Evolutionary conservation across 768 basidiomycete genomes (phyloP), one percentile per base, ranked within the genome.

Genomic region (Mycena capillaripes): DNA sequence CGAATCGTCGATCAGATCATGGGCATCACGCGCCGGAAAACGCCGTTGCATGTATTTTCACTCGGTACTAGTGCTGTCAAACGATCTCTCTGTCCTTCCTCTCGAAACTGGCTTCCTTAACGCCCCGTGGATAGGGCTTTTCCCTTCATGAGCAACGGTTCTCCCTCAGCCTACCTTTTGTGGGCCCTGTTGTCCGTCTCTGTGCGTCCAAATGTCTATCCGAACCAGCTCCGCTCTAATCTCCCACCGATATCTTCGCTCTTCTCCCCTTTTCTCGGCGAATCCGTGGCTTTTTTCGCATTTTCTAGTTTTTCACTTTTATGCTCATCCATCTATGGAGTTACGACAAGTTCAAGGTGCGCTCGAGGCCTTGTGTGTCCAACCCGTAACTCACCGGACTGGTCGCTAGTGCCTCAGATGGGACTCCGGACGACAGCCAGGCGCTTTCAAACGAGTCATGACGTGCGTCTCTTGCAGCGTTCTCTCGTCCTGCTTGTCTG

Each of bases 371-470:
- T 36, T 29, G 8, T 8, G 17, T 4, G 32, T 30, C 42, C 23
- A 27, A 8, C 25, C 10, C 19, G 27, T 21, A 53, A 19, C 55
- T 58, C 21, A 68, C 53, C 42, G 40, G 25, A 38, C 27, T 14
- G 25, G 25, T 25, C 34, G 17, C 30, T 42, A 75, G 72, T 95
- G 94, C 81, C 81, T 95, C 55, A 87, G 84, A 80, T 95, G 93
- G 93, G 86, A 90, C 78, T 86, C 90, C 17, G 93, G 93, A 38
- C 87, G 93, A 62, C 93, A 93, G 79, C 93, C 92, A 67, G 95
- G 95, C 66, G 90, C 94, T 16, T 96, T 96, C 88, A 95, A 93
- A 82, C 88, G 95, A 60, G 87, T 96, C 78, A 96, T 96, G 95
- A 95, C 93, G 93, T 95, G 78, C 78, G 90, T 85, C n/a, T 44